Evolutionary conservation across 345 rosid genomes (phyloP), one percentile per base, ranked within the genome.

Genomic region (Salix brachista): DNA sequence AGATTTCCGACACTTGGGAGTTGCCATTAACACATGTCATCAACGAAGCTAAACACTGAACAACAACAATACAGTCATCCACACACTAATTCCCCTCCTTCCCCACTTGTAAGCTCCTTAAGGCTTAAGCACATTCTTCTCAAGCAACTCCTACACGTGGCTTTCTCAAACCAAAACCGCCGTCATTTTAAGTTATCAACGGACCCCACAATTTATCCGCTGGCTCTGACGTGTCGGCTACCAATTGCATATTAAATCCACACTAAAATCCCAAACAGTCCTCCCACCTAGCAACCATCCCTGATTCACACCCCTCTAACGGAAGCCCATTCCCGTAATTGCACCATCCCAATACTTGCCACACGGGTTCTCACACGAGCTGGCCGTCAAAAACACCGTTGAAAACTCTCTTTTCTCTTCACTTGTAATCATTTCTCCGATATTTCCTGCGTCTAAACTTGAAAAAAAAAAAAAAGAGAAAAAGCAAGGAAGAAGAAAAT

Each of bases 161-260:
- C 77, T 11, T 28, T 71, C 61, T 54, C 8, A 28, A 64, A 74
- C 82, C 54, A 37, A 80, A 0, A 39, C 82, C 85, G 85, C 82
- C 84, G 87, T 78, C 86, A 39, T 75, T 79, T 66, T 48, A 67
- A 69, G 41, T 76, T 25, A 71, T 48, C 19, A 1, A 0, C 26
- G 68, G 86, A 21, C 75, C 84, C 90, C 25, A 65, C 74, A 70
- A 64, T 66, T 74, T 84, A 84, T 82, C 87, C 88, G 66, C 23
- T 75, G 9, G 44, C 56, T 71, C 71, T 21, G 72, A 77, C 84
- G 56, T 76, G 85, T 76, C 76, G 36, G 61, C 79, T 64, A 21
- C 44, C 80, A 79, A 80, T 77, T 30, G 76, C 34, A 16, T 41
- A 2, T 58, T n/a, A 26, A 16, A 41, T 56, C 69, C n/a, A 17